Base-by-base conservation (phyloP, 106 monocot genomes). In the Dioscorea dumetorum region DNA sequence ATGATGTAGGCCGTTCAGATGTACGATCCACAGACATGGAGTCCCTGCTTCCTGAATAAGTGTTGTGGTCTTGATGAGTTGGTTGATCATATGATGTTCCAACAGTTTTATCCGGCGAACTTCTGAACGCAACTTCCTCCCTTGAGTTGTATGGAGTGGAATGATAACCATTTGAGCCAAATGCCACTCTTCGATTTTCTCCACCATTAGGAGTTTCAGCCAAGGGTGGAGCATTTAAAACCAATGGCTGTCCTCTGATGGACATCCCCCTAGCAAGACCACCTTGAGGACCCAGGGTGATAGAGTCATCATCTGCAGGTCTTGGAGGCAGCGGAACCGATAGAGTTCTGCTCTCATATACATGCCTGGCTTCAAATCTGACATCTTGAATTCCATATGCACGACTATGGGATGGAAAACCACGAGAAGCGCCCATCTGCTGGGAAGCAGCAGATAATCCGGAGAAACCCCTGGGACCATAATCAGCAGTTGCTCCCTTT, bases 181-280 rank as follows among this genome's bases (percentile, higher is more conserved):
- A 67, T 50, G 34, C 52, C 13, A 69, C 61, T 67, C 78, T 72
- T 48, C 72, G 81, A 65, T 35, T 22, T 24, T 79, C 82, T 16
- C 33, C 60, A 48, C 69, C 59, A 54, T 28, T 66, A 33, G 62
- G 18, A 14, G 52, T 48, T 35, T 81, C 67, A 73, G 65, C 35
- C n/a, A 20, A 49, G 2, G 3, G 28, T 14, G 81, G 61, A 48
- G 35, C 71, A 69, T 59, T 78, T 65, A 80, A 75, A 49, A 80
- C 63, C 18, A 57, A 21, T 53, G 79, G 70, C 22, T 84, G 90
- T 76, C 87, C 87, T 90, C 87, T 84, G 4, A 71, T 74, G 20
- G 90, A 90, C 94, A 94, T 90, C 12, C 85, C 85, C 61, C 78
- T 84, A 14, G 80, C 94, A 51, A 94, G 83, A 63, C 90, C 90